Evolutionary conservation across 2,329 filamentous ascomycete genomes (phyloP).

Genomic region (Coniochaeta sp.): DNA sequence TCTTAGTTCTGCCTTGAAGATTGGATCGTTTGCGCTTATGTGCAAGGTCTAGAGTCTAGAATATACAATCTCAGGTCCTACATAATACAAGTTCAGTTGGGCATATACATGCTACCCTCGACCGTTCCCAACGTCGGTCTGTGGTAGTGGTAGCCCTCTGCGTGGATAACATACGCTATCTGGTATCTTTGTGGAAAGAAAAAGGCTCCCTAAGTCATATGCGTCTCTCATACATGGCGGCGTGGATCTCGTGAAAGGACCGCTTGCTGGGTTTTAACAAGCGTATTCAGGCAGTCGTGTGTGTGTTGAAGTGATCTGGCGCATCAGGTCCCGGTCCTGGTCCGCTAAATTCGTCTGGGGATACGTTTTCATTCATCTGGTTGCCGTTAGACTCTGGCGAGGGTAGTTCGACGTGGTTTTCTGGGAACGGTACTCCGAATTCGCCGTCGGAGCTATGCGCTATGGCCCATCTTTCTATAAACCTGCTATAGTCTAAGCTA

Average conservation of each 20-base stretch:
- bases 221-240: not conserved
- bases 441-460: slow-evolving; percentile 38
- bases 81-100: not conserved
- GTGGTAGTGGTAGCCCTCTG: not conserved
- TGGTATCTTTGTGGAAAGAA: not conserved
- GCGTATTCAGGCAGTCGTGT: not conserved
- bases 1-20: not conserved
- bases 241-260: not conserved
- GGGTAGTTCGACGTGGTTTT: slow-evolving; percentile 36
- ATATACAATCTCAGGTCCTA: too few species aligned
- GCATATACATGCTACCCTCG: not conserved
- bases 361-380: not conserved
- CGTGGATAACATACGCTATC: not conserved
- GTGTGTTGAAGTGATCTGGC: not conserved
- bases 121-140: not conserved
- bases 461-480: slow-evolving; percentile 36
- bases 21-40: too few species aligned
- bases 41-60: too few species aligned
- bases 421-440: slow-evolving; percentile 37
- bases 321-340: not conserved
- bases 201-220: not conserved
- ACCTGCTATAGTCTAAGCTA: slow-evolving; percentile 19
- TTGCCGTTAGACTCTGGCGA: slow-evolving; percentile 27
- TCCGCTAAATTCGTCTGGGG: not conserved
- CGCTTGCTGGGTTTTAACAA: not conserved